Evolutionary conservation across 2,329 filamentous ascomycete species (phyloP).

Genomic region (Endoconidiophora laricicola): DNA sequence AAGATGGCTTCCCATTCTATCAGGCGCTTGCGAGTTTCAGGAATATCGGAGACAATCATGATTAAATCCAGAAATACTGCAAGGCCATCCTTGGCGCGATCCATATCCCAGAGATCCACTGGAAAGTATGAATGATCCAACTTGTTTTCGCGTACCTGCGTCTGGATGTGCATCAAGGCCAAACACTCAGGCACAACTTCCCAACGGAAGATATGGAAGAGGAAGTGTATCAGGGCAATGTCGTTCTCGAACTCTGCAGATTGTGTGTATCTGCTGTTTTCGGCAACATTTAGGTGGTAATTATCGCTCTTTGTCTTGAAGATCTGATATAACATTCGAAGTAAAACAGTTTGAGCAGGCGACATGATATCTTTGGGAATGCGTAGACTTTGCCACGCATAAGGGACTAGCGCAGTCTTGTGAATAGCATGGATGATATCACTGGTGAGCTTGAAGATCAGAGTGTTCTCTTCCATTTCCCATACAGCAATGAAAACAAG

Average conservation of each 20-base stretch:
- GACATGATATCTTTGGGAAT: slow-evolving; percentile 95
- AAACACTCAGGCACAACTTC: slow-evolving; percentile 89
- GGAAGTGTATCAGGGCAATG: slow-evolving; percentile 50
- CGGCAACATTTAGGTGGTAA: neutral
- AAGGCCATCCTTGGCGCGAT: slow-evolving; percentile 85
- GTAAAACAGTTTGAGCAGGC: slow-evolving; percentile 80
- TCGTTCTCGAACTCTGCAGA: slow-evolving; percentile 12
- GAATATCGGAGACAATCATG: slow-evolving; percentile 71
- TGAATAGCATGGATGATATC: slow-evolving; percentile 91
- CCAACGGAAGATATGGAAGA: slow-evolving; percentile 82
- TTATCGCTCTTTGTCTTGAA: slow-evolving; percentile 10
- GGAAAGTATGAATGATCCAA: slow-evolving; percentile 76
- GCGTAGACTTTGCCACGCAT: slow-evolving; percentile 78
- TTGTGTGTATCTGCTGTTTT: slow-evolving; percentile 10
- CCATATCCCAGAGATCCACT: slow-evolving; percentile 93
- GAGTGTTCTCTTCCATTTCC: slow-evolving; percentile 83
- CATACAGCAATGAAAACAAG: slow-evolving; percentile 94
- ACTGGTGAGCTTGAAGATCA: slow-evolving; percentile 92
- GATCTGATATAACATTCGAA: slow-evolving; percentile 52
- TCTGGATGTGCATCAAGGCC: slow-evolving; percentile 85
- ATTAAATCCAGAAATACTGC: slow-evolving; percentile 92
- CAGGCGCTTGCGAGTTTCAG: slow-evolving; percentile 66
- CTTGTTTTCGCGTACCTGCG: slow-evolving; percentile 64
- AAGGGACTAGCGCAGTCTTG: slow-evolving; percentile 74
- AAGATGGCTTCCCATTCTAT: slow-evolving; percentile 86